A percentile compares a stretch with the other conserved stretches of the same genome.
Evolutionary conservation across 1,284 basidiomycete species (phyloP).

Genomic region (Fomitopsis betulina): DNA sequence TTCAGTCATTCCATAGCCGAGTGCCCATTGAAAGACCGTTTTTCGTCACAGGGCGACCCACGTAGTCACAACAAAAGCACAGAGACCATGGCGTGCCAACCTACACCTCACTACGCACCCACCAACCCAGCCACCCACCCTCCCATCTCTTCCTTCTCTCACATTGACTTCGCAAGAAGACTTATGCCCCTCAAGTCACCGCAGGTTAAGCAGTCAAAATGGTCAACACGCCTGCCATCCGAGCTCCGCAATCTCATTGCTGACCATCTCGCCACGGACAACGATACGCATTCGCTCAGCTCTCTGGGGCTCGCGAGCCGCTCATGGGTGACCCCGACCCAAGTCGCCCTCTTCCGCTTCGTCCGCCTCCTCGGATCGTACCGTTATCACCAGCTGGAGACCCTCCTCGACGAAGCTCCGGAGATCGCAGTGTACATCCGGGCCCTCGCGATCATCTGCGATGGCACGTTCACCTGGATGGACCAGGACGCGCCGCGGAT

Average conservation of each 20-base stretch:
- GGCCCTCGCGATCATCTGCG: constrained; percentile 2
- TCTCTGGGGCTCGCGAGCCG: constrained; percentile 6
- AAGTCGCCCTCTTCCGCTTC: constrained; percentile 3
- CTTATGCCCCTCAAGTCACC: background rate
- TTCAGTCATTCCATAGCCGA: background rate
- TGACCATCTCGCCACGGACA: constrained; percentile 2
- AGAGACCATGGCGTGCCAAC: background rate
- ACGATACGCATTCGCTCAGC: constrained; percentile 1
- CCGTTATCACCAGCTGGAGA: constrained; percentile 1
- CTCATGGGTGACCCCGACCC: constrained; percentile 2
- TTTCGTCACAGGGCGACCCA: background rate
- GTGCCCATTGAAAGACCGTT: background rate
- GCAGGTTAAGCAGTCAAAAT: background rate
- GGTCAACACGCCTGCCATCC: constrained; percentile 1
- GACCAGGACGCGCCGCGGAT: constrained; percentile 5
- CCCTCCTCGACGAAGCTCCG: constrained; percentile 2
- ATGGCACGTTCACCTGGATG: constrained; percentile 4
- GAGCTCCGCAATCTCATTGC: constrained; percentile 2
- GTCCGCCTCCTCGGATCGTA: constrained; percentile 1
- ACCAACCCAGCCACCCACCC: background rate
- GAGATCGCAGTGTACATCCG: constrained; percentile 4
- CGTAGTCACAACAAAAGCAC: background rate
- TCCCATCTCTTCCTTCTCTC: background rate
- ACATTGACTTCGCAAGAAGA: background rate
- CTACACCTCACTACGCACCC: background rate